phyloP scores from a whole-genome alignment of 352 stramenopile species.

The Phytophthora fragariaefolia region DNA sequence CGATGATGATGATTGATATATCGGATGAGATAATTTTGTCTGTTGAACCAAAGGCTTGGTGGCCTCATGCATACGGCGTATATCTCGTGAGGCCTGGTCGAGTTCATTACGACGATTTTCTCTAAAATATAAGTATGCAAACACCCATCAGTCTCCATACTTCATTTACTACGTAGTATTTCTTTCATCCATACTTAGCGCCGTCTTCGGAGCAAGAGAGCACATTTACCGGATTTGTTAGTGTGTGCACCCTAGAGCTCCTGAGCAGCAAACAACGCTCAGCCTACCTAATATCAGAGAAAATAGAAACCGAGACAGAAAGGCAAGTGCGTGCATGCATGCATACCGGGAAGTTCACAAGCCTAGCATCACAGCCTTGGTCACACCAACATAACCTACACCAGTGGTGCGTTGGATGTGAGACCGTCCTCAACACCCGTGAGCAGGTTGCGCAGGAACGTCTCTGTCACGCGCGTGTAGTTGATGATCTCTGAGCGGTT shows the following conservation, averaged over 20 bases:
- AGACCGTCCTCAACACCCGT: constrained; percentile 91
- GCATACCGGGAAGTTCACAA: constrained; percentile 28
- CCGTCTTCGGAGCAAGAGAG: constrained; percentile 9
- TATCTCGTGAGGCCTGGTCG: constrained; percentile 28
- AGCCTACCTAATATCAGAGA: constrained; percentile 39
- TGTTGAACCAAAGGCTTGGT: too few relatives aligned
- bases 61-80: constrained; percentile 30
- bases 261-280: constrained; percentile 29
- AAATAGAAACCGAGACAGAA: constrained; percentile 40
- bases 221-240: neutral
- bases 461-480: constrained; percentile 94
- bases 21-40: constrained; percentile 17
- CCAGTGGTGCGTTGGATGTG: constrained; percentile 50
- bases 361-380: constrained; percentile 15
- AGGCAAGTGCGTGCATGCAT: constrained; percentile 29
- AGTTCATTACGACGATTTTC: constrained; percentile 29
- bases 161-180: too few relatives aligned
- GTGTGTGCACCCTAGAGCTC: constrained; percentile 10
- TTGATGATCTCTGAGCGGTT: constrained; percentile 95
- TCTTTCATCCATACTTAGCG: constrained; percentile 35
- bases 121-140: constrained; percentile 45
- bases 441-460: constrained; percentile 92
- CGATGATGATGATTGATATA: constrained; percentile 47
- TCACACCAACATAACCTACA: constrained; percentile 34
- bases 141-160: constrained; percentile 15